These are phyloP conservation scores for Pinus taeda DNA, from an alignment of 75 land plant genomes.

Conservation along the genomic window DNA sequence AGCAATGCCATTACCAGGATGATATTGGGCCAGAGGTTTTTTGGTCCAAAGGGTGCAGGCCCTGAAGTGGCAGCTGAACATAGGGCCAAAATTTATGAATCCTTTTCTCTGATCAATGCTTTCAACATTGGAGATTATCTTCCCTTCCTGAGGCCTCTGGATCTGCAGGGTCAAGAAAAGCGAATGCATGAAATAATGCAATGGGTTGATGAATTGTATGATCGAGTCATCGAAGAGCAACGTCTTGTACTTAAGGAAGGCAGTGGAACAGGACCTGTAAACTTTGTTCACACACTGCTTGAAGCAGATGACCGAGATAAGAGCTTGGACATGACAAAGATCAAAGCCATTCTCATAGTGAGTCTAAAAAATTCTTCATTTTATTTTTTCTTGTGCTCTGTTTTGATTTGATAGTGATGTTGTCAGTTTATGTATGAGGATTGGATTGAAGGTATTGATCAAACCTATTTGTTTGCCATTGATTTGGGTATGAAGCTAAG, in stretches of 20 bases:
- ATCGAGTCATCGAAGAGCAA: slow-evolving; percentile 23
- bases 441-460: background rate
- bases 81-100: slow-evolving; percentile 22
- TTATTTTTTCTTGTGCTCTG: background rate
- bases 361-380: slow-evolving; percentile 2
- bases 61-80: slow-evolving; percentile 15
- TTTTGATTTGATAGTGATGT: background rate
- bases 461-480: background rate
- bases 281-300: slow-evolving; percentile 23
- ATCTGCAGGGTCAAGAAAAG: slow-evolving; percentile 24
- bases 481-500: background rate
- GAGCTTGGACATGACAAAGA: slow-evolving; percentile 7
- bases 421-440: background rate
- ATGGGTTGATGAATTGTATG: slow-evolving; percentile 18
- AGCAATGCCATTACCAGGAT: slow-evolving; percentile 24
- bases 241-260: background rate
- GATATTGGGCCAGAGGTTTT: slow-evolving; percentile 25
- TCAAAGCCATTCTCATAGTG: slow-evolving; percentile 32
- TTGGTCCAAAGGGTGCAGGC: slow-evolving; percentile 20
- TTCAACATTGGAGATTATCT: slow-evolving; percentile 32
- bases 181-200: slow-evolving; percentile 21
- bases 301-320: slow-evolving; percentile 15
- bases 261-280: background rate
- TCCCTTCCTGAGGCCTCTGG: slow-evolving; percentile 20
- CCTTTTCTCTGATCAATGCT: slow-evolving; percentile 25